Evolutionary conservation across 768 basidiomycete species (phyloP), one percentile per base, ranked within the genome.

Genomic region (Saitozyma sp.): DNA sequence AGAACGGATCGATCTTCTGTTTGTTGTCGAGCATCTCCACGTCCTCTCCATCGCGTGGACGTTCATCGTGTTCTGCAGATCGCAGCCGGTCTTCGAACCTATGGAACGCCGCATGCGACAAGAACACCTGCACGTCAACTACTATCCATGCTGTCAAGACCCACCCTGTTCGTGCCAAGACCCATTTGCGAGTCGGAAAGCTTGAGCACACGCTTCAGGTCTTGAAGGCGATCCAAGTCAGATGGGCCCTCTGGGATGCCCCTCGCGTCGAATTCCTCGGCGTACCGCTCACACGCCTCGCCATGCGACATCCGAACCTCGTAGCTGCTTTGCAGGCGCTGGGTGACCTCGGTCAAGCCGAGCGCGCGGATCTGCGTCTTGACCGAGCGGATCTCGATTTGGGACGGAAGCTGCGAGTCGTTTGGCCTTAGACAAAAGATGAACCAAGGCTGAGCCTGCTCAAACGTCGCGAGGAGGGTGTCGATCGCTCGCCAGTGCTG

Each of bases 391-490:
- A 91, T 90, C 81, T 98, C 95, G 56, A 97, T 82, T 76, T 97
- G 94, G 75, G 92, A 91, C 45, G 94, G 92, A 17, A 97, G 81
- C 74, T 95, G 95, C 29, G 91, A 88, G 80, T 97, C 93, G 75
- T 98, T 99, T 5, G 94, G 92, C 76, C 90, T 92, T 69, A 98
- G 80, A 73, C 92, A 96, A 80, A 95, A 91, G 16, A 96, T 84
- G 70, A 87, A 89, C 93, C 93, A 97, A 1, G 86, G 82, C 80
- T 93, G 89, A 14, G 91, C 89, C 70, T 96, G 94, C 58, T 89
- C 87, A 29, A 97, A 82, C 1, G 92, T 92, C 66, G 89, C 86
- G 67, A 97, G 90, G 14, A 96, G 83, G 0, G 88, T 89, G 72
- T 93, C 89, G 54, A 96, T 81, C 6, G 93, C 90, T 0, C 87